Evolutionary conservation across 352 stramenopile genomes (phyloP).

Genomic region (Pythium monospermum): DNA sequence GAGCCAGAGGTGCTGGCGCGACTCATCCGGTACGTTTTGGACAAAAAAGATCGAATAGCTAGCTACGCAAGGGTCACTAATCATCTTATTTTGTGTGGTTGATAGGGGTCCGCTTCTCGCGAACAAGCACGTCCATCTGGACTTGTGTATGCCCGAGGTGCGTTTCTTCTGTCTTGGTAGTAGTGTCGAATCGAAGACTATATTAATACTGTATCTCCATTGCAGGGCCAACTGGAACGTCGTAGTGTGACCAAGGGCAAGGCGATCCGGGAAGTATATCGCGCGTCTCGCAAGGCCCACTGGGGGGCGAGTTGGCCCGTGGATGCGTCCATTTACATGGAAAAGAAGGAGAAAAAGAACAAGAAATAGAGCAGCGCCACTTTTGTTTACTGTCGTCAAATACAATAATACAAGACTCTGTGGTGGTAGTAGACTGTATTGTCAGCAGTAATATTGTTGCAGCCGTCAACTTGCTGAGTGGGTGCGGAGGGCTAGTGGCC

Average conservation of each 20-base stretch:
- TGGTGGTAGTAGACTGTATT: too few relatives aligned
- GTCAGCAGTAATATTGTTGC: too few relatives aligned
- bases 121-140: conserved; percentile 75
- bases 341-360: conserved; percentile 21
- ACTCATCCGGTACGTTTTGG: conserved; percentile 45
- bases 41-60: too few relatives aligned
- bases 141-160: conserved; percentile 77
- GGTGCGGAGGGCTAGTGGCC: too few relatives aligned
- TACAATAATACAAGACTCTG: too few relatives aligned
- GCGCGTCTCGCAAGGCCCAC: conserved; percentile 74
- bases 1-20: conserved; percentile 37
- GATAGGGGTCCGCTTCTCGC: conserved; percentile 57
- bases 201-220: conserved; percentile 8
- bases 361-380: too few relatives aligned
- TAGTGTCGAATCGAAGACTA: background rate
- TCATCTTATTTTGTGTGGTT: background rate
- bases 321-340: conserved; percentile 52
- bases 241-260: conserved; percentile 74
- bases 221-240: conserved; percentile 68
- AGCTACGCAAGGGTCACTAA: background rate
- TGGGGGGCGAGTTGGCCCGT: conserved; percentile 75
- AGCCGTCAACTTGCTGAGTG: too few relatives aligned
- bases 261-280: conserved; percentile 72
- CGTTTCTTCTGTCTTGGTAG: conserved; percentile 5
- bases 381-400: too few relatives aligned